Evolutionary conservation across 2,329 filamentous ascomycete genomes (phyloP).

Genomic region (Diaporthe humulicola): DNA sequence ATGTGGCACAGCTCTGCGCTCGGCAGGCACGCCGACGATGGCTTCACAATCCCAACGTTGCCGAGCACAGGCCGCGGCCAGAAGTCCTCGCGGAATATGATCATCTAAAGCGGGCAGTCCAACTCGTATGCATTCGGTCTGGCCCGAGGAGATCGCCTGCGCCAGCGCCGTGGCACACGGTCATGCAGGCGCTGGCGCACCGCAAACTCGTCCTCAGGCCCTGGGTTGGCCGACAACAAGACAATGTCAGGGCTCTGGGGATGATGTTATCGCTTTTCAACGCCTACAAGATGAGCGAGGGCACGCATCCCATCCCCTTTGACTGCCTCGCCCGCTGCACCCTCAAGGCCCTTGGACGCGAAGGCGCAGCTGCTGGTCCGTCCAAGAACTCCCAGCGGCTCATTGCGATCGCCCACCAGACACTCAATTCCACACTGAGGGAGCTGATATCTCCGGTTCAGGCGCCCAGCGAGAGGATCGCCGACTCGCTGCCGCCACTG

Average conservation of each 20-base stretch:
- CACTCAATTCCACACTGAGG: slow-evolving; percentile 41
- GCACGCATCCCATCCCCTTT: slow-evolving; percentile 53
- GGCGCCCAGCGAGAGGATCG: slow-evolving; percentile 41
- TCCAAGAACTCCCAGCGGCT: slow-evolving; percentile 26
- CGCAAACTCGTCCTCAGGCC: slow-evolving; percentile 49
- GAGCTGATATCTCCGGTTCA: slow-evolving; percentile 46
- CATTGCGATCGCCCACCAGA: slow-evolving; percentile 39
- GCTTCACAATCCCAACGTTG: background rate
- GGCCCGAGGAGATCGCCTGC: slow-evolving; percentile 33
- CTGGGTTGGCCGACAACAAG: slow-evolving; percentile 42
- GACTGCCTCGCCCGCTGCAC: slow-evolving; percentile 51
- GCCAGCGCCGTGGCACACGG: slow-evolving; percentile 56
- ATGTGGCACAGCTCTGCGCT: slow-evolving; percentile 62
- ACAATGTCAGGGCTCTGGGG: slow-evolving; percentile 48
- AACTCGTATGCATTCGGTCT: slow-evolving; percentile 48
- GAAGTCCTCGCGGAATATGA: slow-evolving; percentile 20
- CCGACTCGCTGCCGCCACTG: slow-evolving; percentile 44
- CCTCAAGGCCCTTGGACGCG: slow-evolving; percentile 47
- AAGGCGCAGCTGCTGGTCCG: background rate
- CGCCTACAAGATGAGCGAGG: slow-evolving; percentile 46
- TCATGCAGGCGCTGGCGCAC: slow-evolving; percentile 56
- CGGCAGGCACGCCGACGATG: slow-evolving; percentile 34
- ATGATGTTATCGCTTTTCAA: slow-evolving; percentile 50
- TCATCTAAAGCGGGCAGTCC: slow-evolving; percentile 52
- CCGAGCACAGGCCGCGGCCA: slow-evolving; percentile 9